Evolutionary conservation across 1,139 yeast species (phyloP).

Genomic region (Yamadazyma songkhlaensis): DNA sequence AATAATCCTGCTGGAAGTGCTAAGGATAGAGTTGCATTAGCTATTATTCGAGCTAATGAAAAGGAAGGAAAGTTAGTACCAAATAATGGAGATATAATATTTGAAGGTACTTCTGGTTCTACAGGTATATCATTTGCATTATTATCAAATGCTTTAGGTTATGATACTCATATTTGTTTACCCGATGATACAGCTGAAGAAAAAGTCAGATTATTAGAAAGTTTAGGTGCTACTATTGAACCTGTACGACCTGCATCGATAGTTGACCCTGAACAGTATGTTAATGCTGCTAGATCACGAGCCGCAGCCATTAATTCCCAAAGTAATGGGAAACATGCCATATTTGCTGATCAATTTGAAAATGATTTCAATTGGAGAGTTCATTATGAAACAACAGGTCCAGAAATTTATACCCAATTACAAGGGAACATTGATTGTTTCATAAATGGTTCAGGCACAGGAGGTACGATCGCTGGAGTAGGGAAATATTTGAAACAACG

Average conservation of each 20-base stretch:
- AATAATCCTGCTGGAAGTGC: conserved; percentile 95
- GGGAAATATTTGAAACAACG: conserved; percentile 64
- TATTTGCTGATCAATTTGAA: conserved; percentile 95
- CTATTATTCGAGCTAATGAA: conserved; percentile 74
- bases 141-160: conserved; percentile 84
- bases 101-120: conserved; percentile 95
- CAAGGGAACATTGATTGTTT: conserved; percentile 63
- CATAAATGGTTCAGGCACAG: conserved; percentile 72
- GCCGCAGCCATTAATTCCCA: conserved; percentile 54
- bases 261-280: conserved; percentile 91
- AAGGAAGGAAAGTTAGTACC: conserved; percentile 55
- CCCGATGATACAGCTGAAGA: conserved; percentile 93
- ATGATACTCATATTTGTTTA: conserved; percentile 85
- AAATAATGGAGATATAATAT: conserved; percentile 57
- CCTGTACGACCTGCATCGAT: conserved; percentile 93
- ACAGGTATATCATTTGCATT: conserved; percentile 94
- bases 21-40: conserved; percentile 89
- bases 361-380: conserved; percentile 86
- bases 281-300: conserved; percentile 74
- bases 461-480: conserved; percentile 90
- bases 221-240: conserved; percentile 83
- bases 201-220: conserved; percentile 64
- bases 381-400: conserved; percentile 84
- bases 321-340: conserved; percentile 45
- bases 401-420: conserved; percentile 78